phyloP scores from a whole-genome alignment of 1,284 basidiomycete genomes.

The Cutaneotrichosporon sp. region DNA sequence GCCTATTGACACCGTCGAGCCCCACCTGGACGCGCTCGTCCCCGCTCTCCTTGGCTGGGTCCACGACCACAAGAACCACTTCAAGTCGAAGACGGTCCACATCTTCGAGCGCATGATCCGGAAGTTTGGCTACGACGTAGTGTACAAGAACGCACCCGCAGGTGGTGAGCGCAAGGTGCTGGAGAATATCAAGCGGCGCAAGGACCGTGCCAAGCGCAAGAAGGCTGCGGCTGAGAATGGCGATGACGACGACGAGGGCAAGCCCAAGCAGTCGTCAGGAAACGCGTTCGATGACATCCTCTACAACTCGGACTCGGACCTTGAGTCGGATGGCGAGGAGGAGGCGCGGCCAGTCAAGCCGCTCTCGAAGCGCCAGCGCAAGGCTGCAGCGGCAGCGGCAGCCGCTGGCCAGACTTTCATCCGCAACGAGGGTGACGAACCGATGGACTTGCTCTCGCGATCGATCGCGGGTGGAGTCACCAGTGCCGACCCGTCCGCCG shows the following conservation, averaged over 20 bases:
- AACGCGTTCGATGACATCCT: slow-evolving; percentile 94
- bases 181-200: slow-evolving; percentile 86
- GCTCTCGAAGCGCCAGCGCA: slow-evolving; percentile 32
- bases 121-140: slow-evolving; percentile 82
- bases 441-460: slow-evolving; percentile 90
- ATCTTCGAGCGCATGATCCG: slow-evolving; percentile 95
- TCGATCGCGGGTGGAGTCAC: slow-evolving; percentile 69
- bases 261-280: slow-evolving; percentile 61
- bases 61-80: slow-evolving; percentile 97
- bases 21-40: slow-evolving; percentile 74
- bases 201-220: slow-evolving; percentile 82
- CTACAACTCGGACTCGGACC: slow-evolving; percentile 88
- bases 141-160: slow-evolving; percentile 59
- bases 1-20: slow-evolving; percentile 66
- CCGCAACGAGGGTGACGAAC: slow-evolving; percentile 85
- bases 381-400: slow-evolving; percentile 31
- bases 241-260: slow-evolving; percentile 53
- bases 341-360: slow-evolving; percentile 48
- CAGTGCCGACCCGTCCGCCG: slow-evolving; percentile 49
- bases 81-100: slow-evolving; percentile 94
- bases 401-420: slow-evolving; percentile 57
- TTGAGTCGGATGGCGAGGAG: slow-evolving; percentile 72
- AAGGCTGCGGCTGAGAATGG: slow-evolving; percentile 55
- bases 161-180: slow-evolving; percentile 73
- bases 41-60: slow-evolving; percentile 87